These are phyloP conservation scores for Gynandropsis gynandra DNA, from an alignment of 345 rosid species.

Conservation along the genomic window DNA sequence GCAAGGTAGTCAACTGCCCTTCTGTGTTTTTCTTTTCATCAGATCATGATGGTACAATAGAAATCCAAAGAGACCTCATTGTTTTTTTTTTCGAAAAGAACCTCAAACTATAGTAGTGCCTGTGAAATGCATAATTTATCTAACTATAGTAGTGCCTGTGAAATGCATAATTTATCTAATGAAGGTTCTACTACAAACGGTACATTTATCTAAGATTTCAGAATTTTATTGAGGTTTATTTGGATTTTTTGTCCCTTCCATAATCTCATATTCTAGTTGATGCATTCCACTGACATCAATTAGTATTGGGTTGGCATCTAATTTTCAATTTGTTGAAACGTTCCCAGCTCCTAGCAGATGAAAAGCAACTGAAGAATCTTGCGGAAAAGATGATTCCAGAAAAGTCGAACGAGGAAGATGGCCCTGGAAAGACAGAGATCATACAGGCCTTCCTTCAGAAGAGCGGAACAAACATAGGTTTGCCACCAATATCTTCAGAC, in stretches of 20 bases:
- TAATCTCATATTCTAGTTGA: too few species aligned
- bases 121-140: not conserved
- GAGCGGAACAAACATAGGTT: conserved; percentile 55
- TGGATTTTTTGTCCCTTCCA: too few species aligned
- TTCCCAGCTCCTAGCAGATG: conserved; percentile 51
- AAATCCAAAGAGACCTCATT: not conserved
- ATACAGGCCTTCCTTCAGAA: conserved; percentile 44
- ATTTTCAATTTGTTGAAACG: not conserved
- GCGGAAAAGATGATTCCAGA: conserved; percentile 32
- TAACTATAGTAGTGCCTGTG: too few species aligned
- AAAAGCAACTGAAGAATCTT: conserved; percentile 37
- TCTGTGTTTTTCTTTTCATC: not conserved
- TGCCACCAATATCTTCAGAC: conserved; percentile 55
- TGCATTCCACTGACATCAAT: too few species aligned
- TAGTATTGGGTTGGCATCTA: too few species aligned
- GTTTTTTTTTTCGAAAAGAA: not conserved
- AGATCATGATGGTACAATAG: not conserved
- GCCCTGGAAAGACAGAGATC: conserved; percentile 18
- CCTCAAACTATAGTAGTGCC: conserved; percentile 3
- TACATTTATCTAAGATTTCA: too few species aligned
- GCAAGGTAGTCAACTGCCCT: conserved; percentile 38
- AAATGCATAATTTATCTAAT: not conserved
- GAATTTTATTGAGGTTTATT: conserved; percentile 2
- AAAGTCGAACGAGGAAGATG: conserved; percentile 25
- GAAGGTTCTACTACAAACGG: not conserved